Percentiles rank a stretch among this genome's conserved stretches.
phyloP scores from a whole-genome alignment of 352 stramenopile genomes.

The Globisporangium carolinianum region DNA sequence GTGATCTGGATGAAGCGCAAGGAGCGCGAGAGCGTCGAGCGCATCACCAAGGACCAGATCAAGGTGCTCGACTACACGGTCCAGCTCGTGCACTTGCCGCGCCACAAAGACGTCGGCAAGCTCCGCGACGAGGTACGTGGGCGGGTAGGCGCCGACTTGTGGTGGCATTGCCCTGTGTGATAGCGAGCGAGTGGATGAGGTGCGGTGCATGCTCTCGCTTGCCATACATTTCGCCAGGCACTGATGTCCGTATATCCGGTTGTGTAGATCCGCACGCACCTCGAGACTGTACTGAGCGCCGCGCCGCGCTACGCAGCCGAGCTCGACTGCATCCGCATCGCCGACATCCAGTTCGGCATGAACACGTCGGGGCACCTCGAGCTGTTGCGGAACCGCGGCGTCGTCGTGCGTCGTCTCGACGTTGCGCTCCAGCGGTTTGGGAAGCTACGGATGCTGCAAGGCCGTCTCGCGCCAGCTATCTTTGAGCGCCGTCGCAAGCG shows the following conservation, averaged over 20 bases:
- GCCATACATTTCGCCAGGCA: not conserved
- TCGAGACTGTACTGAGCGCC: constrained; percentile 53
- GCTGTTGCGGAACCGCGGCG: constrained; percentile 49
- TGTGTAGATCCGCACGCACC: constrained; percentile 49
- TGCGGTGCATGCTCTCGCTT: not conserved
- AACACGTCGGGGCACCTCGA: constrained; percentile 52
- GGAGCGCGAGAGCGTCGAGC: constrained; percentile 52
- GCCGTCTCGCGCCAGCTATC: constrained; percentile 26
- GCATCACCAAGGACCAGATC: constrained; percentile 55
- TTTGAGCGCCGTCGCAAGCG: constrained; percentile 35
- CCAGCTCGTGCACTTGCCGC: constrained; percentile 58
- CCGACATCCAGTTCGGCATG: constrained; percentile 77
- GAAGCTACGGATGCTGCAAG: constrained; percentile 51
- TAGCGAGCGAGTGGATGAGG: no score
- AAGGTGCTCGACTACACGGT: constrained; percentile 76
- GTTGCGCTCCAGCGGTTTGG: constrained; percentile 57
- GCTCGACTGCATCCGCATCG: constrained; percentile 55
- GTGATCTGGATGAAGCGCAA: constrained; percentile 71
- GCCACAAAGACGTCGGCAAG: constrained; percentile 48
- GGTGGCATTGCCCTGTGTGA: no score
- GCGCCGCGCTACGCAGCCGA: constrained; percentile 44
- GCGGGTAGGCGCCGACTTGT: no score
- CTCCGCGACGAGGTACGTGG: constrained; percentile 50
- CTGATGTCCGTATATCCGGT: not conserved
- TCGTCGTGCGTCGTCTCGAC: constrained; percentile 57